Evolutionary conservation across 805 yeast species (phyloP).

Genomic region (Pichia manshurica): DNA sequence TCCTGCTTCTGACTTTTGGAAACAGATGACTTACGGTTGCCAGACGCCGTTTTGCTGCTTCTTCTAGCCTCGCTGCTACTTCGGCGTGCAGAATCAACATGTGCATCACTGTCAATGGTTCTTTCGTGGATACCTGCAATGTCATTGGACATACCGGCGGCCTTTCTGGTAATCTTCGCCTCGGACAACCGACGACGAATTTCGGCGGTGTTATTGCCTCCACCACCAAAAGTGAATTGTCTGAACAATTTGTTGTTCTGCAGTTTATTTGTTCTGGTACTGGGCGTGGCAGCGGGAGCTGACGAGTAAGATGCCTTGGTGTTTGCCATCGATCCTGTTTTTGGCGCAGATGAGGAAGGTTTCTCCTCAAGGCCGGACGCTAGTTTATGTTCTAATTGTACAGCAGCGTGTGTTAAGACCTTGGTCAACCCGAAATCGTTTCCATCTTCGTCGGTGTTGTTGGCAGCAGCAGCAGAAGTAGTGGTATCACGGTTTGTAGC

Average conservation of each 20-base stretch:
- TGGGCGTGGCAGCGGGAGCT: not conserved
- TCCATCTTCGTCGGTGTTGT: slow-evolving; percentile 3
- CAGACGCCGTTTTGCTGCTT: not conserved
- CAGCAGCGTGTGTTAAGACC: slow-evolving; percentile 20
- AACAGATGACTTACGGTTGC: not conserved
- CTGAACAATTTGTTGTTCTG: slow-evolving; percentile 18
- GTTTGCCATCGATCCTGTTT: too few relatives aligned
- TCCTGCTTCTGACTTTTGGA: not conserved
- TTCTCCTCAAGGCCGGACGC: slow-evolving; percentile 16
- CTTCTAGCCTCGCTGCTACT: not conserved
- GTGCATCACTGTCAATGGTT: slow-evolving; percentile 12
- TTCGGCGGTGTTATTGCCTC: slow-evolving; percentile 27
- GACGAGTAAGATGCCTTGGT: not conserved
- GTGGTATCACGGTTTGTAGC: not conserved
- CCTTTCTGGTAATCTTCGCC: slow-evolving; percentile 36
- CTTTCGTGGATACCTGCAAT: slow-evolving; percentile 38
- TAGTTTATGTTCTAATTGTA: slow-evolving; percentile 18
- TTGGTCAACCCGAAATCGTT: slow-evolving; percentile 21
- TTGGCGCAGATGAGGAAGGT: not conserved
- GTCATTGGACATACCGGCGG: slow-evolving; percentile 39
- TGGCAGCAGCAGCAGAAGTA: not conserved
- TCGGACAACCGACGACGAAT: slow-evolving; percentile 29
- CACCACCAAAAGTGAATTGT: slow-evolving; percentile 29
- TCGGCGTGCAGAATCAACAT: not conserved
- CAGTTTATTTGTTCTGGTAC: not conserved